Conservation (phyloP, 1,139 yeast genomes). For the Eremothecium sinecaudum region DNA sequence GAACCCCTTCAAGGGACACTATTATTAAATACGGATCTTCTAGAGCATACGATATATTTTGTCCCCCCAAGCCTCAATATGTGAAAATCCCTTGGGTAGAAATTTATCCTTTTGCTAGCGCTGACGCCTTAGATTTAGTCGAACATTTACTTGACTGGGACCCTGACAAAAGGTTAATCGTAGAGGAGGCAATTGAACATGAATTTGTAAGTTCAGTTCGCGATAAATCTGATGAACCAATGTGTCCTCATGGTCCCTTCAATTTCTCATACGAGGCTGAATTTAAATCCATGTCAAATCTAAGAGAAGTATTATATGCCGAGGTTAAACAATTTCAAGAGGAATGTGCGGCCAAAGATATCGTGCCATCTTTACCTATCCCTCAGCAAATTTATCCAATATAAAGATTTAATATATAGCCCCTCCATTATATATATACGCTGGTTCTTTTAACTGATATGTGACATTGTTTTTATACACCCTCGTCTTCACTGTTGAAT, state of each 20-base stretch:
- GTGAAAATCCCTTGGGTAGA: conserved; percentile 38
- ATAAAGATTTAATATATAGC: conserved; percentile 4
- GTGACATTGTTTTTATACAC: conserved; percentile 1
- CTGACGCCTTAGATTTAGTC: conserved; percentile 40
- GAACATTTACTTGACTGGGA: conserved; percentile 56
- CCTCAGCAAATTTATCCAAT: conserved; percentile 5
- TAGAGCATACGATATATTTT: conserved; percentile 35
- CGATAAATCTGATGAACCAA: conserved; percentile 42
- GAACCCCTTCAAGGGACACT: conserved; percentile 46
- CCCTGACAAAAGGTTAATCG: conserved; percentile 38
- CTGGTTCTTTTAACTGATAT: conserved; percentile 5
- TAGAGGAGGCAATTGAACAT: conserved; percentile 45
- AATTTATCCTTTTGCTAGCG: conserved; percentile 52
- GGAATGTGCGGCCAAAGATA: conserved; percentile 8
- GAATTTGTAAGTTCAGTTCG: conserved; percentile 42
- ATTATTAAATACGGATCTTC: conserved; percentile 30
- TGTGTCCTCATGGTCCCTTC: conserved; percentile 37
- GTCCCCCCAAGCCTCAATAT: conserved; percentile 35
- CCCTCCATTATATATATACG: conserved; percentile 4
- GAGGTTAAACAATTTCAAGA: conserved; percentile 25
- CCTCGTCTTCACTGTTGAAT: background rate
- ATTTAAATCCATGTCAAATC: conserved; percentile 25
- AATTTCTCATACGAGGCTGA: conserved; percentile 51
- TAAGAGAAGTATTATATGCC: conserved; percentile 22
- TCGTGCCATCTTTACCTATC: conserved; percentile 7